Evolutionary conservation across 371 early-diverging fungal species (phyloP), one percentile per base, ranked within the genome.

Genomic region (Dichotomocladium elegans): DNA sequence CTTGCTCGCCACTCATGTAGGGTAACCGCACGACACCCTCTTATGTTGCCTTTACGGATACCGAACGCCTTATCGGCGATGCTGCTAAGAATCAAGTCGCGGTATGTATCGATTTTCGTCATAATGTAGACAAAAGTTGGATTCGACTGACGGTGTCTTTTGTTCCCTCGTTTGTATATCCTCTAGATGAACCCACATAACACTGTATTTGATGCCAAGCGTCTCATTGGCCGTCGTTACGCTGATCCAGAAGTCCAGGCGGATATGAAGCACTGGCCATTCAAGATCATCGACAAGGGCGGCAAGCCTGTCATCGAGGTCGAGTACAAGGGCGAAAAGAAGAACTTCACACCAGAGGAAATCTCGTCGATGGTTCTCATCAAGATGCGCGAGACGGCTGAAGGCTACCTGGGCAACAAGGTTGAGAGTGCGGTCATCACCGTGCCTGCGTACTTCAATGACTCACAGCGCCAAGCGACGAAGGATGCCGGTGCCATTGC

Each of bases 381-480:
- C 69, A 92, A 94, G 86, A 86, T 96, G 90, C 94, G 93, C 83
- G 91, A 88, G 61, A 86, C 87, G 47, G 93, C 94, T 43, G 95
- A 95, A 72, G 80, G 84, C 21, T 90, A 83, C 75, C 73, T 96
- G 53, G 87, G 87, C 56, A 85, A 77, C 70, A 63, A 81, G 43
- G 88, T 94, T 45, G 81, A 83, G 63, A 86, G 89, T 68, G 93
- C 95, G 40, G 97, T 93, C 43, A 66, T 86, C 61, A 86, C 86
- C 19, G 86, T 86, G 34, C 86, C 86, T 26, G 63, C 63, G 25
- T 62, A 62, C 46, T 62, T 62, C 53, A 93, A 92, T 75, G 98
- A 99, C 81, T 86, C 89, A 30, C 98, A 99, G 82, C 93, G 99
- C 77, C 96, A 97, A 81, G 98, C 96, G 63, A 98, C 98, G 78